Conservation (phyloP, 2,329 filamentous ascomycete genomes). For the Magnaporthiopsis poae region DNA sequence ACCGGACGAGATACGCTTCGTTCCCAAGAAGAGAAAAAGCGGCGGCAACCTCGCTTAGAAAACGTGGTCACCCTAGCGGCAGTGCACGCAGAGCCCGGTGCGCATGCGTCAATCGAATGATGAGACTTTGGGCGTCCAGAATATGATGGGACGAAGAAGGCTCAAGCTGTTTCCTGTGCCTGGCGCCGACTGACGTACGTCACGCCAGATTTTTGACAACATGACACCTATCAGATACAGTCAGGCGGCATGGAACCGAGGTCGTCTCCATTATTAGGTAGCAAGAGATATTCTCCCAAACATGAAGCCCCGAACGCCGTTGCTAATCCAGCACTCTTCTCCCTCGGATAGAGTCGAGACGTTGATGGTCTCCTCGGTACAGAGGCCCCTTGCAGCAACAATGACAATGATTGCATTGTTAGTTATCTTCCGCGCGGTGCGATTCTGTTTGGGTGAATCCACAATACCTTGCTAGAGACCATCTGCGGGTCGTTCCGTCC, state of each 20-base stretch:
- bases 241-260: not conserved
- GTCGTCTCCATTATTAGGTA: not conserved
- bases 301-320: constrained; percentile 72
- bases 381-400: constrained; percentile 39
- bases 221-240: not conserved
- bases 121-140: not conserved
- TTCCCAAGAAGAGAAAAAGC: not conserved
- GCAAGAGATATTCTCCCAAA: constrained; percentile 31
- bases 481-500: constrained; percentile 70
- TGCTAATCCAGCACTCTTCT: constrained; percentile 81
- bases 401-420: not conserved
- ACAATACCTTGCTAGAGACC: constrained; percentile 61
- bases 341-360: constrained; percentile 53
- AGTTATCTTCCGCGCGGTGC: not conserved
- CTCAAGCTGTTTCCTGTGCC: not conserved
- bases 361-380: constrained; percentile 53
- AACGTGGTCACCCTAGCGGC: not conserved
- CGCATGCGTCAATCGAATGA: not conserved
- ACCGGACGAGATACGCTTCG: not conserved
- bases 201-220: not conserved
- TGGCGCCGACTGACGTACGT: not conserved
- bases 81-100: not conserved
- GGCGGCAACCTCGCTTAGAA: not conserved
- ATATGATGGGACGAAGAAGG: not conserved
- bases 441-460: too few relatives aligned